Conservation (phyloP, 805 yeast genomes). For the Metschnikowia dekortorum region DNA sequence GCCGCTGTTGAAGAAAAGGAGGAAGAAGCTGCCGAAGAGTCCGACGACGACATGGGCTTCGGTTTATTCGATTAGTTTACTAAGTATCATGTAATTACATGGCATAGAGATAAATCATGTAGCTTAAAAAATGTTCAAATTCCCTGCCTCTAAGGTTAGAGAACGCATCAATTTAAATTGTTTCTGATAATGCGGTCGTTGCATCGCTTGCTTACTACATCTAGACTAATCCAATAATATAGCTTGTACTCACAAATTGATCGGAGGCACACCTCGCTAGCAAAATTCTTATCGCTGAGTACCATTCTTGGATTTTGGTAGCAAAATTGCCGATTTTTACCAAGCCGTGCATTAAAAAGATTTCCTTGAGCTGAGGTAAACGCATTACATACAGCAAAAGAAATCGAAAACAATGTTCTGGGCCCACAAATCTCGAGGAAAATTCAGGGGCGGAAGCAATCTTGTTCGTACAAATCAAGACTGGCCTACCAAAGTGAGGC, state of each 20-base stretch:
- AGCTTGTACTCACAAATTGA: no score
- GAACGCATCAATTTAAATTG: no score
- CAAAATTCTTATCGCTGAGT: no score
- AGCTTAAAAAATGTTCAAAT: background rate
- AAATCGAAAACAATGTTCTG: background rate
- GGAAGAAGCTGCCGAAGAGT: slow-evolving; percentile 20
- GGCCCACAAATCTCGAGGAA: background rate
- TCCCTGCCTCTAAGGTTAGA: background rate
- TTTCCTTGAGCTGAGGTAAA: background rate
- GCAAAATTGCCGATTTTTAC: no score
- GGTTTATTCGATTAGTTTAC: slow-evolving; percentile 27
- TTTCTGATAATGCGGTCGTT: no score
- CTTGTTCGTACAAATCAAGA: background rate
- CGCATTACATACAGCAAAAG: background rate
- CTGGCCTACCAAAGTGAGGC: background rate
- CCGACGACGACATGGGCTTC: slow-evolving; percentile 28
- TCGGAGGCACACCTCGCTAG: no score
- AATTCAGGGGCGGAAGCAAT: background rate
- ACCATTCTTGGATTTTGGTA: no score
- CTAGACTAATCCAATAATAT: no score
- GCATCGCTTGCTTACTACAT: no score
- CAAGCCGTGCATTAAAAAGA: no score
- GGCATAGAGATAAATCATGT: slow-evolving; percentile 5
- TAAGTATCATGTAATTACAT: slow-evolving; percentile 11
- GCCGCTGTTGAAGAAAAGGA: slow-evolving; percentile 32